Base-by-base conservation (phyloP, 139 green algal species). In the Coelastrella sp. region DNA sequence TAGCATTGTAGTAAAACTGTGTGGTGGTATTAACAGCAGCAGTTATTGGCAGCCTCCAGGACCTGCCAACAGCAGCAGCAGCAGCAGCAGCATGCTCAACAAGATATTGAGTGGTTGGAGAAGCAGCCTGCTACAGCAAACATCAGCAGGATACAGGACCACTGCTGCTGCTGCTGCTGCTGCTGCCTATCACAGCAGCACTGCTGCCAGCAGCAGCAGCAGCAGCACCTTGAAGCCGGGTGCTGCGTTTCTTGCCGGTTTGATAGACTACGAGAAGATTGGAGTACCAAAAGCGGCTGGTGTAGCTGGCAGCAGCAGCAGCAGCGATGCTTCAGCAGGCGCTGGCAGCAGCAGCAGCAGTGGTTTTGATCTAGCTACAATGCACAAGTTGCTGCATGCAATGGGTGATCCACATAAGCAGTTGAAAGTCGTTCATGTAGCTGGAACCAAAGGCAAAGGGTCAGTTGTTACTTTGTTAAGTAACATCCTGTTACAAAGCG, bases 381-480 rank as follows among this genome's bases (percentile, higher is more conserved):
- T 98, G 96, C 95, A 87, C 3, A 66, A 86, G 0, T 89, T 98
- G 88, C 89, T 98, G 23, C 76, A 56, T 1, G 87, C 79, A 17
- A 86, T 98, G 58, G 96, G 95, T 1, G 73, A 95, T 19, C 96
- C 96, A 3, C 95, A 98, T 17, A 8, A 80, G 6, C 58, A 56
- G 3, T 90, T 93, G 89, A 90, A 83, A 13, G 60, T 93, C 3
- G 92, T 98, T 5, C 97, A 99, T 84, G 91, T 99, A 7, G 96
- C 96, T 5, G 97, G 97, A 60, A 99, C 95, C 78, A 99, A 99
- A 89, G 97, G 97, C 91, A 99, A 99, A 84, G 97, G 97, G 17
- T 98, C 96, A 74, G 96, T 93, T 5, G 93, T 91, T 0, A 83
- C 95, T 16, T 86, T 99, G 77, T 88, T 99, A 13, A 83, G 93